phyloP scores from a whole-genome alignment of 306 rosid genomes.

The Astragalus membranaceus region DNA sequence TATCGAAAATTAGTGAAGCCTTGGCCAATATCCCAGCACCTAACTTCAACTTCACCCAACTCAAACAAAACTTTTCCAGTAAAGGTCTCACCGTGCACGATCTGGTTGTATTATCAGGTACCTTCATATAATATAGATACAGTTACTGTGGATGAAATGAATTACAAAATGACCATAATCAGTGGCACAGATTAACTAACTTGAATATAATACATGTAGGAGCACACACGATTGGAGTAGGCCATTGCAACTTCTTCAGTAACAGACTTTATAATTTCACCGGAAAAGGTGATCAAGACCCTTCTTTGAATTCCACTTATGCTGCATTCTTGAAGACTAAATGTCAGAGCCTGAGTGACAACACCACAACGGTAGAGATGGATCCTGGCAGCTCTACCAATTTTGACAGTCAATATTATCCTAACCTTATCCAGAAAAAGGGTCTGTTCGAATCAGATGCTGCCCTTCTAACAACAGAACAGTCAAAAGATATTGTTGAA shows the following conservation, averaged over 20 bases:
- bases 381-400: slow-evolving; percentile 32
- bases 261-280: slow-evolving; percentile 45
- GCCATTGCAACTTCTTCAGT: slow-evolving; percentile 37
- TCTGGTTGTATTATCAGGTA: slow-evolving; percentile 55
- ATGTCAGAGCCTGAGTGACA: slow-evolving; percentile 21
- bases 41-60: slow-evolving; percentile 38
- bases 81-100: slow-evolving; percentile 43
- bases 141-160: neutral
- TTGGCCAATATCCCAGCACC: slow-evolving; percentile 35
- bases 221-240: slow-evolving; percentile 52
- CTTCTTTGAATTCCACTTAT: slow-evolving; percentile 34
- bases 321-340: slow-evolving; percentile 32
- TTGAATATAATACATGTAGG: slow-evolving; percentile 20
- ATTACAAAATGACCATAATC: neutral
- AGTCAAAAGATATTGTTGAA: neutral
- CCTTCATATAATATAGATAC: neutral
- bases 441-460: slow-evolving; percentile 62
- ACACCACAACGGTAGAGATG: slow-evolving; percentile 28
- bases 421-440: slow-evolving; percentile 22
- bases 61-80: slow-evolving; percentile 34
- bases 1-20: slow-evolving; percentile 25
- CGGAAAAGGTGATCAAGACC: slow-evolving; percentile 56
- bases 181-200: neutral
- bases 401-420: slow-evolving; percentile 37
- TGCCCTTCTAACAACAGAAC: slow-evolving; percentile 30